Evolutionary conservation across 2,329 filamentous ascomycete species (phyloP).

Genomic region (Fusarium mangiferae): DNA sequence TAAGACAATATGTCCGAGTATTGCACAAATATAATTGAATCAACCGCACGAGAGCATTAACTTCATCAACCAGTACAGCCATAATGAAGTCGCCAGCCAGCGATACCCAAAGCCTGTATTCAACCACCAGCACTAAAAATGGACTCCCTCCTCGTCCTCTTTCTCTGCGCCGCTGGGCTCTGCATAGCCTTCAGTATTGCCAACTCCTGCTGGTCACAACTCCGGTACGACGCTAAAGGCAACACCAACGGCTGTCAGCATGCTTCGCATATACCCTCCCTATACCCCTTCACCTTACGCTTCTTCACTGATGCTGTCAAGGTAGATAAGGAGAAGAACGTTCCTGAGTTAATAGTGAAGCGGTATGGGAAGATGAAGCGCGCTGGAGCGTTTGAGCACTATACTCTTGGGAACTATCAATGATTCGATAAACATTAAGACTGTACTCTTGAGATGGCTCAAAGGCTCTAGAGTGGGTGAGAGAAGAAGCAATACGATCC

Average conservation of each 20-base stretch:
- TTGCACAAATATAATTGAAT: not conserved
- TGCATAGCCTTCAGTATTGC: not conserved
- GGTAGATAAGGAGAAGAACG: not conserved
- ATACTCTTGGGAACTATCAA: not conserved
- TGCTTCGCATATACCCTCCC: rapidly evolving
- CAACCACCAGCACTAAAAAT: not conserved
- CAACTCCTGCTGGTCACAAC: not conserved
- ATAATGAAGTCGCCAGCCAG: not conserved
- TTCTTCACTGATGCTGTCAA: not conserved
- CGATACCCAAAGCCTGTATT: not conserved
- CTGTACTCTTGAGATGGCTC: not conserved
- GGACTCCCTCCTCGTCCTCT: not conserved
- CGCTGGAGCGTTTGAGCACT: not conserved
- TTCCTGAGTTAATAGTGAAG: not conserved
- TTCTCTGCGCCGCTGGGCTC: not conserved
- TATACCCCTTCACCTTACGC: not conserved
- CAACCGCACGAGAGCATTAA: not conserved
- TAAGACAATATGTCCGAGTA: too few relatives aligned
- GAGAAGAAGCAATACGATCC: not conserved
- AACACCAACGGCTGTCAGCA: not conserved
- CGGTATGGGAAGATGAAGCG: not conserved
- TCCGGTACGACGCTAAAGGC: not conserved
- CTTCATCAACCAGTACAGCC: not conserved
- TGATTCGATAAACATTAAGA: not conserved
- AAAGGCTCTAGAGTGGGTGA: not conserved